phyloP scores from a whole-genome alignment of 768 basidiomycete genomes.

The Lyophyllum decastes region DNA sequence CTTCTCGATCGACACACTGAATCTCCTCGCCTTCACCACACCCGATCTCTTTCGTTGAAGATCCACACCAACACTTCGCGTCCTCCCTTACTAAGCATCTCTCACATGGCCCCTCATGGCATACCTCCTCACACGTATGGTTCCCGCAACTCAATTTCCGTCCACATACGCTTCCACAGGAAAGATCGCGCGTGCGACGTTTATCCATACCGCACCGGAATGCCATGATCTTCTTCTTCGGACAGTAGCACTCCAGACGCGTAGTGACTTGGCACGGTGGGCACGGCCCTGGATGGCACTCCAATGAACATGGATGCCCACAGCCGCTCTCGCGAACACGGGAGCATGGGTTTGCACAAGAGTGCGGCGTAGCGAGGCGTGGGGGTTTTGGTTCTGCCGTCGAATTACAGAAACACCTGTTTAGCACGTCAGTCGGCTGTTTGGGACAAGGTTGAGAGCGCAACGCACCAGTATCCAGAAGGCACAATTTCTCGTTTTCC shows the following conservation, averaged over 20 bases:
- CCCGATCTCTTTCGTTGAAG: slow-evolving; percentile 50
- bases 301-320: slow-evolving; percentile 78
- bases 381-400: slow-evolving; percentile 71
- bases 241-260: slow-evolving; percentile 77
- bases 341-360: slow-evolving; percentile 71
- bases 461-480: slow-evolving; percentile 59
- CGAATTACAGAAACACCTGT: slow-evolving; percentile 84
- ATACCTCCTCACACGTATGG: slow-evolving; percentile 67
- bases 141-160: slow-evolving; percentile 64
- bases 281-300: slow-evolving; percentile 96
- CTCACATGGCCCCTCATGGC: slow-evolving; percentile 78
- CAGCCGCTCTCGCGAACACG: slow-evolving; percentile 62
- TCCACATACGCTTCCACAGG: slow-evolving; percentile 46
- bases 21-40: slow-evolving; percentile 68
- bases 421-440: slow-evolving; percentile 13
- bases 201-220: slow-evolving; percentile 56
- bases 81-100: slow-evolving; percentile 58
- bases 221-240: slow-evolving; percentile 55
- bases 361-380: slow-evolving; percentile 73
- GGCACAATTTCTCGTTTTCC: slow-evolving; percentile 70
- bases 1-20: slow-evolving; percentile 40
- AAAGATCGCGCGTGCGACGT: slow-evolving; percentile 31
- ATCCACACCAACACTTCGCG: slow-evolving; percentile 82
- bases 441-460: background rate
- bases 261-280: slow-evolving; percentile 88